phyloP scores from a whole-genome alignment of 2,329 filamentous ascomycete species.

The Diaporthe vexans region DNA sequence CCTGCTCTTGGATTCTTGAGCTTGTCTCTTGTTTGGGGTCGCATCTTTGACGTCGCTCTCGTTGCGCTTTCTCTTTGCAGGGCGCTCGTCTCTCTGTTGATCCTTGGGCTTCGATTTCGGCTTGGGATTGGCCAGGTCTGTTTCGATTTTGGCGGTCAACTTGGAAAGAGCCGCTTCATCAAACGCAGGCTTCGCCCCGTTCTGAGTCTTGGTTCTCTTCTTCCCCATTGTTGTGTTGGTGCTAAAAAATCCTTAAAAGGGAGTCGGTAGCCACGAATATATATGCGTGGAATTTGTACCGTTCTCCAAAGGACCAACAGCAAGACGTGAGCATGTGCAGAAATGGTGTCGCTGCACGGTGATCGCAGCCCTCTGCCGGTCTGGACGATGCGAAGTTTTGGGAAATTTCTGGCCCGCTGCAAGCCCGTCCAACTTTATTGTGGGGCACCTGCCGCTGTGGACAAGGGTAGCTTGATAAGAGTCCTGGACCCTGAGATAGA shows the following conservation, averaged over 20 bases:
- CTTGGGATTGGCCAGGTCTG: slow-evolving; percentile 59
- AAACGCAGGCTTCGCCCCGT: slow-evolving; percentile 52
- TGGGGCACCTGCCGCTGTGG: slow-evolving; percentile 24
- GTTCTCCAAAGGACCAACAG: background rate
- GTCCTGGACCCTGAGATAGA: slow-evolving; percentile 29
- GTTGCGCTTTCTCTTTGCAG: slow-evolving; percentile 55
- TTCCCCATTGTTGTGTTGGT: slow-evolving; percentile 44
- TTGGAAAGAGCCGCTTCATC: slow-evolving; percentile 65
- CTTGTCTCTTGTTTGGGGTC: slow-evolving; percentile 49
- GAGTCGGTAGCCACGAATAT: background rate
- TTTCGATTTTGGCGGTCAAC: slow-evolving; percentile 70
- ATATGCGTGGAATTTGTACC: background rate
- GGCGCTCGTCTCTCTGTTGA: slow-evolving; percentile 26
- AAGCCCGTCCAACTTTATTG: slow-evolving; percentile 42
- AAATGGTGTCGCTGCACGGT: background rate
- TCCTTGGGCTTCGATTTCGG: slow-evolving; percentile 45
- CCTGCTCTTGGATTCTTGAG: slow-evolving; percentile 47
- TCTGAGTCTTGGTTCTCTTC: slow-evolving; percentile 55
- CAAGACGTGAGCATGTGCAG: background rate
- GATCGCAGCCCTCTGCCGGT: background rate
- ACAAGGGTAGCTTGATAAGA: slow-evolving; percentile 33
- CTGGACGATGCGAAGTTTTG: slow-evolving; percentile 35
- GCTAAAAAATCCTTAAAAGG: background rate
- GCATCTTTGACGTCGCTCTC: slow-evolving; percentile 49
- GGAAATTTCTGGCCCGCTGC: slow-evolving; percentile 39